Evolutionary conservation across 2,329 filamentous ascomycete species (phyloP), one percentile per base, ranked within the genome.

Genomic region (Ophiocordyceps camponoti-floridani): DNA sequence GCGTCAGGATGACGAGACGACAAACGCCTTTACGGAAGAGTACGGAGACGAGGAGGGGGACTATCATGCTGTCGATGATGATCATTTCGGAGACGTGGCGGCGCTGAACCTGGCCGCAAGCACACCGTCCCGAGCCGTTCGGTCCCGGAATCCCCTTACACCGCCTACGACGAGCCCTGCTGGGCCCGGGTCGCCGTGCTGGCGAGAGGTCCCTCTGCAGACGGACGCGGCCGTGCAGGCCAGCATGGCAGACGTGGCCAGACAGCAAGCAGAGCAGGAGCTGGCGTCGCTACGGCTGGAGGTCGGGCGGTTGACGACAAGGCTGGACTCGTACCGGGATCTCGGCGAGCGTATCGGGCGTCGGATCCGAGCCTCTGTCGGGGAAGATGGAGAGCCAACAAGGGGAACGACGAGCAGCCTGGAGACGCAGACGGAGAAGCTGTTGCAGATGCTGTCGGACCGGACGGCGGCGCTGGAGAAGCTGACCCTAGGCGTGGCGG

Each of bases 81-180:
- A 63, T 10, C 54, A 62, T 26, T 73, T 74, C 53, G 68, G 69
- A 8, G 67, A 75, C n/a, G 53, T 58, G 3, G 70, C 70, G 0
- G 63, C 73, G 56, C 67, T 65, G 0, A 69, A 75, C 28, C 51
- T 75, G 2, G 57, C 63, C 8, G 68, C 66, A 51, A 69, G 73
- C 54, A 77, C 73, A 3, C 73, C 73, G 0, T 64, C 65, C 2
- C 53, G 60, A 14, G 54, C 58, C 40, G 55, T 58, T 41, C 54
- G 58, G n/a, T 73, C 70, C 0, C 35, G 35, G 16, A 14, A 37
- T 37, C 75, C 76, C 49, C 67, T 68, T 4, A 73, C 72, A 0
- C 73, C 73, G 0, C 73, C 73, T 1, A 64, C 67, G 2, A 77
- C 73, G 0, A 77, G 73, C 40, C 69, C 70, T 1, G 50, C 58